Evolutionary conservation across 1,284 basidiomycete species (phyloP).

Genomic region (Apiotrichum porosum): DNA sequence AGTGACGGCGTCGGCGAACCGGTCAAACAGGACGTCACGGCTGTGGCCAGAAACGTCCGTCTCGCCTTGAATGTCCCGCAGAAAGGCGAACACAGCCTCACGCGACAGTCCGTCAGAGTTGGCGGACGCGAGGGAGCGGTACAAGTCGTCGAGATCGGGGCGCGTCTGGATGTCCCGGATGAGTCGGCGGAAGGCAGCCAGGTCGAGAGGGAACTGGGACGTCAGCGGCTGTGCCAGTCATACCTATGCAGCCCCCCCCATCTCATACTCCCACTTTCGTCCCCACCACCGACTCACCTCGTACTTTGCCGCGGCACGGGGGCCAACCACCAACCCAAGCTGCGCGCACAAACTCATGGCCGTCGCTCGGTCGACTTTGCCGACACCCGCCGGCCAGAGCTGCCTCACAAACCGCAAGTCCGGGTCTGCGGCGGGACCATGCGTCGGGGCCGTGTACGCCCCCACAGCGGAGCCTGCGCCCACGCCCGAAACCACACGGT

Average conservation of each 20-base stretch:
- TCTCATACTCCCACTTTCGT: no score
- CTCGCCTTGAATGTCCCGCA: constrained; percentile 64
- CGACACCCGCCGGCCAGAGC: constrained; percentile 40
- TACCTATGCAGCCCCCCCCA: no score
- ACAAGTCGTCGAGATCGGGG: constrained; percentile 69
- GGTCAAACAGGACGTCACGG: constrained; percentile 8
- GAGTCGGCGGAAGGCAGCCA: constrained; percentile 76
- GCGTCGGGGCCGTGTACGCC: not conserved
- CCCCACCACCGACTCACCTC: constrained; percentile 7
- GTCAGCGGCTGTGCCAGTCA: not conserved
- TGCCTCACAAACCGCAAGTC: constrained; percentile 43
- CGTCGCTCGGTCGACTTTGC: constrained; percentile 27
- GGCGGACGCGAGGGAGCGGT: constrained; percentile 43
- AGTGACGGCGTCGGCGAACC: not conserved
- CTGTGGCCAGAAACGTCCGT: constrained; percentile 15
- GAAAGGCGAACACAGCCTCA: constrained; percentile 60
- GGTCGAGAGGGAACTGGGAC: constrained; percentile 57
- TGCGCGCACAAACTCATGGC: constrained; percentile 65
- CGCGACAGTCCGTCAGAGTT: constrained; percentile 33
- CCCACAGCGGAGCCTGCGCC: no score
- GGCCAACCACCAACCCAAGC: constrained; percentile 34
- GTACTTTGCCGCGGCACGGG: constrained; percentile 2
- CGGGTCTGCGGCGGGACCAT: constrained; percentile 39
- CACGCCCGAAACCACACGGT: constrained; percentile 28
- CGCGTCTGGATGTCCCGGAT: constrained; percentile 78